A percentile compares a stretch with the other conserved stretches of the same genome.
phyloP scores from a whole-genome alignment of 2,329 filamentous ascomycete genomes.

The Colletotrichum sp. region DNA sequence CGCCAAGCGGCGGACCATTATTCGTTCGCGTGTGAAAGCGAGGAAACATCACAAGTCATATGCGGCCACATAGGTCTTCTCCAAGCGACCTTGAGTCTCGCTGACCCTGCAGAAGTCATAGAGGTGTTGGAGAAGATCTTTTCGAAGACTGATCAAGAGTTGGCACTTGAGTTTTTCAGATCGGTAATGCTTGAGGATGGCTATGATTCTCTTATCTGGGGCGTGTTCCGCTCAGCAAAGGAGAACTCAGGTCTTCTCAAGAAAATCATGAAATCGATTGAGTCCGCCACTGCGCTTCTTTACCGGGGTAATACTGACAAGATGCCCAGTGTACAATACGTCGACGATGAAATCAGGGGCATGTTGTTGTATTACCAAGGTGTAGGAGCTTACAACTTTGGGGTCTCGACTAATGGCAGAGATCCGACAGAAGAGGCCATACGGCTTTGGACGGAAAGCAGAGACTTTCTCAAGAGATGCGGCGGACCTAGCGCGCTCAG shows the following conservation, averaged over 20 bases:
- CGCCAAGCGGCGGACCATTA: background rate
- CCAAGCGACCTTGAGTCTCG: background rate
- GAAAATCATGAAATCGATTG: background rate
- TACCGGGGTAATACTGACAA: background rate
- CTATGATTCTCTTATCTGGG: background rate
- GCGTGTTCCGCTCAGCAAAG: background rate
- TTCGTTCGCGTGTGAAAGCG: background rate
- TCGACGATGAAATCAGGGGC: background rate
- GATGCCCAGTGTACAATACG: background rate
- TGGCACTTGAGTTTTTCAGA: background rate
- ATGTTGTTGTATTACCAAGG: background rate
- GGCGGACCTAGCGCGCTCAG: background rate
- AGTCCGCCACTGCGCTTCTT: background rate
- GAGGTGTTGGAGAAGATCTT: background rate
- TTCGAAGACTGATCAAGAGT: background rate
- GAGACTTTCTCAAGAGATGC: background rate
- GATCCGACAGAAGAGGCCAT: background rate
- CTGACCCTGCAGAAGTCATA: background rate
- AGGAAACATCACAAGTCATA: background rate
- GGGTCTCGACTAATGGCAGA: background rate
- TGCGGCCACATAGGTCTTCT: background rate
- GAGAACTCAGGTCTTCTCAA: background rate
- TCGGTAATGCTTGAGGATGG: background rate
- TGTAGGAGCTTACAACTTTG: background rate
- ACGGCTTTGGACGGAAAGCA: background rate